Evolutionary conservation across 371 early-diverging fungal species (phyloP), one percentile per base, ranked within the genome.

Genomic region (Mycotypha africana): DNA sequence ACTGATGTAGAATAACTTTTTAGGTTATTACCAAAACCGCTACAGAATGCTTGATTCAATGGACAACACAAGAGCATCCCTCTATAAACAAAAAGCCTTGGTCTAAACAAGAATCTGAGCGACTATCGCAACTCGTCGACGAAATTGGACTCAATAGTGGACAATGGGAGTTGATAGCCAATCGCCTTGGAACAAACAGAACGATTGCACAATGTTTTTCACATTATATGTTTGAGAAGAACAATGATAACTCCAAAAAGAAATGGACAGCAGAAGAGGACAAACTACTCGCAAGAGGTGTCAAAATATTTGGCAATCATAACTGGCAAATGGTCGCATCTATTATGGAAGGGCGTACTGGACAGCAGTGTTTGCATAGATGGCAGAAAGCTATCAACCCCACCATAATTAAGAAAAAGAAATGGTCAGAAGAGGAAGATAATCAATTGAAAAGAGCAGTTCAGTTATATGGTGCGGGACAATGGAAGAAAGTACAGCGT

Each of bases 31-130:
- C 80, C 22, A 67, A 84, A 43, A 74, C 75, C 12, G 62, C 85
- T 1, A 70, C 60, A 12, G 87, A 89, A 59, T 91, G 89, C 44
- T 65, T 80, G 25, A 91, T 88, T 37, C 88, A 85, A 50, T 91
- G 90, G 89, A 84, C 85, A 4, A 79, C 79, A n/a, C 86, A 84
- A 43, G 89, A 86, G 38, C 90, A 91, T 57, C 91, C 91, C 1
- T 67, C 69, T 6, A 87, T 91, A 60, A 89, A 88, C 59, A 82
- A 83, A 46, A 65, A 53, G 33, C 77, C 76, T 12, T 91, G 89
- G 89, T 59, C 77, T 1, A 67, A 63, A 20, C 42, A 56, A 20
- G 91, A 91, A 56, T 58, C 76, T 14, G 36, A 51, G 22, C 51
- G 54, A 20, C 58, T 91, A 23, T 52, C 46, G 0, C 38, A 56